Conservation (phyloP, 2,329 filamentous ascomycete genomes). For the Gremmenia infestans region DNA sequence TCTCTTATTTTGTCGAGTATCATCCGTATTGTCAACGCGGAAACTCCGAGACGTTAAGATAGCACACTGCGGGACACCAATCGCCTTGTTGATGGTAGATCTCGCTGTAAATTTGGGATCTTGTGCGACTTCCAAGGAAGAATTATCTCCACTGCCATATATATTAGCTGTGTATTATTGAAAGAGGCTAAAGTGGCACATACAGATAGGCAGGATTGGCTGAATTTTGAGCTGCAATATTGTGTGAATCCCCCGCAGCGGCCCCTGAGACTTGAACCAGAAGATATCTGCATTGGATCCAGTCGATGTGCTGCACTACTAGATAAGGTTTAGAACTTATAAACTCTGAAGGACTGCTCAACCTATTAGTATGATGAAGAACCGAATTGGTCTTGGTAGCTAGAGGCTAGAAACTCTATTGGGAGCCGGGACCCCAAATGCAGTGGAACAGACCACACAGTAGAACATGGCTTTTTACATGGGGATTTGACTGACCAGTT, state of each 20-base stretch:
- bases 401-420: too few relatives aligned
- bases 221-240: not conserved
- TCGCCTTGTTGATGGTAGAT: constrained; percentile 15
- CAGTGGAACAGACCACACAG: too few relatives aligned
- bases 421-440: too few relatives aligned
- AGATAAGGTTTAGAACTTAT: constrained; percentile 52
- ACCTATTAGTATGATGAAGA: too few relatives aligned
- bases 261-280: constrained; percentile 47
- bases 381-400: too few relatives aligned
- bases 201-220: not conserved
- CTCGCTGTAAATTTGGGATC: constrained; percentile 22
- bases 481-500: constrained; percentile 40
- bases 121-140: constrained; percentile 15
- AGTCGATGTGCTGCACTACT: constrained; percentile 71
- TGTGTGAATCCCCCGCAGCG: not conserved
- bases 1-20: constrained; percentile 11
- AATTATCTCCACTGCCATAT: not conserved
- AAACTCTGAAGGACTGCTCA: constrained; percentile 52
- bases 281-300: constrained; percentile 87
- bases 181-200: not conserved
- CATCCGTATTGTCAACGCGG: constrained; percentile 11
- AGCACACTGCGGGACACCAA: constrained; percentile 28
- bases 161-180: not conserved
- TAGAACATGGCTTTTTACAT: too few relatives aligned
- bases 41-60: constrained; percentile 26